Conservation (phyloP, 2,329 filamentous ascomycete species). For the Zymoseptoria crescenta region DNA sequence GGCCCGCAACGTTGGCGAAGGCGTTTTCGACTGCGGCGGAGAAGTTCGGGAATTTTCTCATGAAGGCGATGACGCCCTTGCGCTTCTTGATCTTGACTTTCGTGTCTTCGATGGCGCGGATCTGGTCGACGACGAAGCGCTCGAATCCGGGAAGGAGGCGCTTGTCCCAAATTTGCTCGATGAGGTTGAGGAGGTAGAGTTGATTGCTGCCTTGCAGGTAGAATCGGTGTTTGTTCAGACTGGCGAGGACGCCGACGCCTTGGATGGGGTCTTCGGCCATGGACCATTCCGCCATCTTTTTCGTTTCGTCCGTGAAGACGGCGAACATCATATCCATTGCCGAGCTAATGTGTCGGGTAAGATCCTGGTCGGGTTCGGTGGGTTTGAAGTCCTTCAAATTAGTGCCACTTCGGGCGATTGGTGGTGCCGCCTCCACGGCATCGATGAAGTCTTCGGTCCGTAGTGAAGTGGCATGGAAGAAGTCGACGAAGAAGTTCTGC, state of each 20-base stretch:
- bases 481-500: constrained; percentile 94
- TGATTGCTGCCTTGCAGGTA: constrained; percentile 86
- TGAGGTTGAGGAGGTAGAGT: constrained; percentile 77
- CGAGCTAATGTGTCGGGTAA: constrained; percentile 76
- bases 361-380: constrained; percentile 80
- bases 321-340: constrained; percentile 84
- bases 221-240: constrained; percentile 68
- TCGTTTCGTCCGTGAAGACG: constrained; percentile 71
- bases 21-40: constrained; percentile 77
- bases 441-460: constrained; percentile 78
- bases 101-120: constrained; percentile 91
- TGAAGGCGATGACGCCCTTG: constrained; percentile 91
- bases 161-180: constrained; percentile 61
- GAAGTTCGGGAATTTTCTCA: constrained; percentile 86
- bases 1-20: constrained; percentile 45
- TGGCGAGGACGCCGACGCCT: constrained; percentile 77
- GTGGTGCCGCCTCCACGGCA: constrained; percentile 57
- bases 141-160: constrained; percentile 68
- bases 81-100: constrained; percentile 99
- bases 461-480: constrained; percentile 88
- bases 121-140: constrained; percentile 89
- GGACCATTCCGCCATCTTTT: constrained; percentile 76
- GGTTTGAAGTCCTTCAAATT: constrained; percentile 67
- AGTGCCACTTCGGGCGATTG: constrained; percentile 60
- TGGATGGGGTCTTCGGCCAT: constrained; percentile 77